These are phyloP conservation scores for Cucurbita ficifolia DNA, from an alignment of 306 rosid genomes.

Conservation along the genomic window DNA sequence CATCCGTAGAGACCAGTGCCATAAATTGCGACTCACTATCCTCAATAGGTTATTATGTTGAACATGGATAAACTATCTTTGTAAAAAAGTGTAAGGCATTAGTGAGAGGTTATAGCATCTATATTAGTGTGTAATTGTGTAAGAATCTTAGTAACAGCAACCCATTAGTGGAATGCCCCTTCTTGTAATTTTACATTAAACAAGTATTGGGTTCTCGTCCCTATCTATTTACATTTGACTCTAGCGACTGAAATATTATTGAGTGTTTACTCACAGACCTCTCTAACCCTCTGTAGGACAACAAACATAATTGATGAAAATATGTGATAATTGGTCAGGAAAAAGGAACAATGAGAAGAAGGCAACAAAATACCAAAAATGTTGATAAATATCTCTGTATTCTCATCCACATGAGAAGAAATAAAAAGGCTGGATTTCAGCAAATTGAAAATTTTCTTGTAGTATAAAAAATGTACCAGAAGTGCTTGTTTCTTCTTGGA, in stretches of 20 bases:
- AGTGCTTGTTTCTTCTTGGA: conserved; percentile 89
- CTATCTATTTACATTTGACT: neutral
- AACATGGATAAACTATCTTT: neutral
- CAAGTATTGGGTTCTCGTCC: neutral
- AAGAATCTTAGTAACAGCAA: neutral
- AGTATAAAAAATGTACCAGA: conserved; percentile 38
- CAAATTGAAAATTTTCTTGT: neutral
- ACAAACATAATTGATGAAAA: neutral
- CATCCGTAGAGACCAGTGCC: no score
- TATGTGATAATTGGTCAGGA: neutral
- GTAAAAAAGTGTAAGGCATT: no score
- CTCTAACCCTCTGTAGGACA: neutral
- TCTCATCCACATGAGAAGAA: neutral
- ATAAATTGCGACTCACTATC: no score
- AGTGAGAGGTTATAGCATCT: neutral
- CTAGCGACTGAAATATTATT: neutral
- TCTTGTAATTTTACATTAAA: neutral
- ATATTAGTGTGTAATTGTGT: neutral
- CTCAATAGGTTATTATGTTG: neutral
- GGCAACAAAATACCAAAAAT: no score
- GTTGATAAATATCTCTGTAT: neutral
- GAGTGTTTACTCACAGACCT: neutral
- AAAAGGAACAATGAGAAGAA: no score
- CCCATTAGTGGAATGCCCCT: neutral
- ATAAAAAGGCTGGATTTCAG: neutral